A percentile compares a stretch with the other conserved stretches of the same genome.
These are phyloP conservation scores for Hysterium pulicare DNA, from an alignment of 2,329 filamentous ascomycete species.

Conservation along the genomic window DNA sequence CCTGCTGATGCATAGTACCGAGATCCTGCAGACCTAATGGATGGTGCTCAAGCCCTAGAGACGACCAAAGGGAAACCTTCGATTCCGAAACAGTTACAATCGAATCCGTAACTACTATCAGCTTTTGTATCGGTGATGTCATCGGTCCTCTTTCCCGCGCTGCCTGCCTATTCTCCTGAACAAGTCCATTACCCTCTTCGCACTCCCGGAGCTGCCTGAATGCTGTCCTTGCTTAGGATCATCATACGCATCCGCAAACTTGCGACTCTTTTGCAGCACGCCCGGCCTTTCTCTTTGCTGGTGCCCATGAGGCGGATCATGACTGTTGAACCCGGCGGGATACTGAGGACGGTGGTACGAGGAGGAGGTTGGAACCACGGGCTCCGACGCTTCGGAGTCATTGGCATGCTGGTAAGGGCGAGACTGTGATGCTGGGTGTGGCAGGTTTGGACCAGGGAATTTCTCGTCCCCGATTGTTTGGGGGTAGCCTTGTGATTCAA, in stretches of 20 bases:
- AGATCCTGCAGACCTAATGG: not conserved
- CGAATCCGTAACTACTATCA: no score
- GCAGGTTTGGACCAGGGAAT: constrained; percentile 30
- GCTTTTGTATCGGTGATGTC: no score
- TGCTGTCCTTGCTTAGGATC: constrained; percentile 60
- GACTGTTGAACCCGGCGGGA: constrained; percentile 39
- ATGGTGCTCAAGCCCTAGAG: no score
- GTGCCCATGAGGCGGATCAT: constrained; percentile 13
- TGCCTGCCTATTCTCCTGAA: constrained; percentile 84
- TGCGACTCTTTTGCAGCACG: constrained; percentile 79
- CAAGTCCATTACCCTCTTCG: constrained; percentile 96
- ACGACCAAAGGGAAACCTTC: not conserved
- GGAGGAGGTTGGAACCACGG: constrained; percentile 14
- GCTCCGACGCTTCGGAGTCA: constrained; percentile 36
- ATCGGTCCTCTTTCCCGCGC: constrained; percentile 39
- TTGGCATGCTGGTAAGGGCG: constrained; percentile 27
- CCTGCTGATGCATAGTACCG: not conserved
- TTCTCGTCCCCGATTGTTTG: constrained; percentile 33
- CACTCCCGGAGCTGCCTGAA: constrained; percentile 80
- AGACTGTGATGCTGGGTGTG: constrained; percentile 25
- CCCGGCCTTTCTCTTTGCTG: constrained; percentile 40
- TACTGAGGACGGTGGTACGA: constrained; percentile 33
- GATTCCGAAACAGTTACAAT: not conserved
- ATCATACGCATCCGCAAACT: constrained; percentile 86
- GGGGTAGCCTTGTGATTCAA: constrained; percentile 19